Conservation (phyloP, 2,329 filamentous ascomycete genomes). For the Botrytis elliptica region DNA sequence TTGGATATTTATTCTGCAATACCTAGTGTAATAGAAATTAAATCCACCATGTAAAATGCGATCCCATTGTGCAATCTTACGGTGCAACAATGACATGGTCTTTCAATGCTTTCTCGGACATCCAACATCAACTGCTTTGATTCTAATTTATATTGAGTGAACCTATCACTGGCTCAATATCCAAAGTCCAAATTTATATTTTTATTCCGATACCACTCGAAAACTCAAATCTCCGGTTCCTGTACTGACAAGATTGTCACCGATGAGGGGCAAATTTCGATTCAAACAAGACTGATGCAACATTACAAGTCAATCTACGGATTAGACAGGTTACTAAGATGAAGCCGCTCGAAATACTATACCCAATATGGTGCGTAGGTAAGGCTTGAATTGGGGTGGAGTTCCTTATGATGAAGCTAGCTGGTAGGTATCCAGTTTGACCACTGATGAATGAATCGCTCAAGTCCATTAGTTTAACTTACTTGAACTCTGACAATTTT, state of each 20-base stretch:
- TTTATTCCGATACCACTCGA: no score
- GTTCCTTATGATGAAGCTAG: no score
- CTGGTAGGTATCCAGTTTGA: no score
- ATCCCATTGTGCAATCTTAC: neutral
- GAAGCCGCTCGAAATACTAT: neutral
- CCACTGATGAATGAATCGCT: no score
- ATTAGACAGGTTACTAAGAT: neutral
- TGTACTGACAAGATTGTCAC: no score
- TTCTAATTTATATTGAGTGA: neutral
- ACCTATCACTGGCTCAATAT: neutral
- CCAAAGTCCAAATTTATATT: neutral
- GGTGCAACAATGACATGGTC: neutral
- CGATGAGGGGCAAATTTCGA: no score
- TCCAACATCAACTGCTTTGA: neutral
- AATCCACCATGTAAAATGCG: neutral
- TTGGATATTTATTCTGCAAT: neutral
- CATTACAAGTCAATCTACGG: neutral
- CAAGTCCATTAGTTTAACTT: neutral
- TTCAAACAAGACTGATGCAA: neutral
- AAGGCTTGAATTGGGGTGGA: no score
- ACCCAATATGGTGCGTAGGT: neutral
- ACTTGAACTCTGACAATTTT: no score
- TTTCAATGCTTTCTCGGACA: neutral
- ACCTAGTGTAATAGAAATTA: neutral
- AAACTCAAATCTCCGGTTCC: neutral